Conservation (phyloP, 2,329 filamentous ascomycete species). For the Westerdykella ornata region DNA sequence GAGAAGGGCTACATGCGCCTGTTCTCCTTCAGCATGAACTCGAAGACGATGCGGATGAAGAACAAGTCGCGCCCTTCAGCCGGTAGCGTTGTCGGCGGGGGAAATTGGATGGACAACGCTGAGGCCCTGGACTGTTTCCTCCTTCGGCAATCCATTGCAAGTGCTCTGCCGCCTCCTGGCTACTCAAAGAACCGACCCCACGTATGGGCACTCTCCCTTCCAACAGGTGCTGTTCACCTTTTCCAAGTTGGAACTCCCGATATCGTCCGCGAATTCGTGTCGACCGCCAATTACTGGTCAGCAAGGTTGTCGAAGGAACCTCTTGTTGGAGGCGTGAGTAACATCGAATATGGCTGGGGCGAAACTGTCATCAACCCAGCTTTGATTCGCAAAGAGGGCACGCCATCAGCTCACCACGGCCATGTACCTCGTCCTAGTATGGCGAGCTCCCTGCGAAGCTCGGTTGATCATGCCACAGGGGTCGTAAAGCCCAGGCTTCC, state of each 20-base stretch:
- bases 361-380: constrained; percentile 64
- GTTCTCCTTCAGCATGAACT: constrained; percentile 80
- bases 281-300: constrained; percentile 95
- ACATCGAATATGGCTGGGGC: constrained; percentile 96
- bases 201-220: constrained; percentile 89
- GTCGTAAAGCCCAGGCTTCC: constrained; percentile 62
- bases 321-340: constrained; percentile 85
- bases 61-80: constrained; percentile 50
- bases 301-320: constrained; percentile 91
- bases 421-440: constrained; percentile 47
- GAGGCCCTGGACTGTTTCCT: constrained; percentile 82
- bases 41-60: constrained; percentile 66
- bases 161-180: constrained; percentile 78
- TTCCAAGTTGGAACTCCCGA: constrained; percentile 96
- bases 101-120: constrained; percentile 97
- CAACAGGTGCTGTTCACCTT: constrained; percentile 90
- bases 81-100: constrained; percentile 75
- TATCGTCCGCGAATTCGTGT: constrained; percentile 90
- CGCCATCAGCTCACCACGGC: constrained; percentile 24
- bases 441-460: constrained; percentile 56
- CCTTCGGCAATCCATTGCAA: constrained; percentile 85
- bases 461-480: constrained; percentile 50
- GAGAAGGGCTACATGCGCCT: constrained; percentile 91
- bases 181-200: constrained; percentile 87
- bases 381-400: constrained; percentile 38